Percentiles rank a stretch among this genome's conserved stretches.
Evolutionary conservation across 805 yeast genomes (phyloP).

Genomic region (Jamesozyma gamospora): DNA sequence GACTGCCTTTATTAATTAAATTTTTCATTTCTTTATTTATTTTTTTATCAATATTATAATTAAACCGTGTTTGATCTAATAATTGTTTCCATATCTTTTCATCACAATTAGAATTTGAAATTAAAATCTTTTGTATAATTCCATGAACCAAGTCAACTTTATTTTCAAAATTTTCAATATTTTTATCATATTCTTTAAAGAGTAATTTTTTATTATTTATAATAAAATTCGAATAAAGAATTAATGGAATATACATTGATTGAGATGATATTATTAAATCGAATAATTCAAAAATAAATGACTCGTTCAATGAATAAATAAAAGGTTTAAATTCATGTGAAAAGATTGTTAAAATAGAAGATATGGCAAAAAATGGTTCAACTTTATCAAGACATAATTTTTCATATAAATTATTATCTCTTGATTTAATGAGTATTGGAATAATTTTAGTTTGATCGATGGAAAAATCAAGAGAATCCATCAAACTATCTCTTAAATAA

Average conservation of each 20-base stretch:
- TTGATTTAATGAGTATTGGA: conserved; percentile 44
- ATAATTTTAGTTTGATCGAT: conserved; percentile 56
- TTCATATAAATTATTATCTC: conserved; percentile 38
- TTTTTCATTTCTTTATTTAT: conserved; percentile 3
- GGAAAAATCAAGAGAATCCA: conserved; percentile 56
- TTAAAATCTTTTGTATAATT: conserved; percentile 33
- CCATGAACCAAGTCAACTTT: conserved; percentile 31
- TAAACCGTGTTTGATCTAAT: conserved; percentile 4
- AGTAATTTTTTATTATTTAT: conserved; percentile 37
- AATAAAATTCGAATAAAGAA: conserved; percentile 52
- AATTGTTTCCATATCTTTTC: conserved; percentile 1
- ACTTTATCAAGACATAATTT: conserved; percentile 31
- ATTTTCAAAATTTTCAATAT: conserved; percentile 22
- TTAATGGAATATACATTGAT: conserved; percentile 45
- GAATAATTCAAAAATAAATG: conserved; percentile 49
- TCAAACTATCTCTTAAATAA: conserved; percentile 79
- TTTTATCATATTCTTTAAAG: conserved; percentile 20
- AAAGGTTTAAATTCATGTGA: conserved; percentile 53
- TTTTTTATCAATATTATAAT: conserved; percentile 1
- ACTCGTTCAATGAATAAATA: not conserved
- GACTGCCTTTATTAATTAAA: conserved; percentile 21
- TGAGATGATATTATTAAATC: conserved; percentile 53
- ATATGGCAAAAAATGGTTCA: conserved; percentile 59
- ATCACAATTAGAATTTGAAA: not conserved
- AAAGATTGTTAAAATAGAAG: conserved; percentile 68